These are phyloP conservation scores for Neckera pumila DNA, from an alignment of 225 moss, liverwort and hornwort genomes.

Conservation along the genomic window DNA sequence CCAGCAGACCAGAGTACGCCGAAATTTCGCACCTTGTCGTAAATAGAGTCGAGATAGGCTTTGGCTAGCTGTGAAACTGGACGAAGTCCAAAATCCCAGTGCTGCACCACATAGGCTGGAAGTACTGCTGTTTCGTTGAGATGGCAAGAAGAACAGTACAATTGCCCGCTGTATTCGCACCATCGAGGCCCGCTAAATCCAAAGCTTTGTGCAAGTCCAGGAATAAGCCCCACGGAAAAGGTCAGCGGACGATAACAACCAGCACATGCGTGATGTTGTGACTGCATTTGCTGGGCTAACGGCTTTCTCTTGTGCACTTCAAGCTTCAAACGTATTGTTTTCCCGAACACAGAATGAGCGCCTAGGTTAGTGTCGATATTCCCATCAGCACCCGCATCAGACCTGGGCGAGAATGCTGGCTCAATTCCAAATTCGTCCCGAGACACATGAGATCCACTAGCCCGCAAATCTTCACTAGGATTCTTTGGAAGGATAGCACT, in stretches of 20 bases:
- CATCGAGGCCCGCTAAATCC: conserved; percentile 74
- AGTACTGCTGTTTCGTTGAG: conserved; percentile 87
- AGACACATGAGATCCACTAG: conserved; percentile 17
- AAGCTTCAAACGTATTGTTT: conserved; percentile 77
- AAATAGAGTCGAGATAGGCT: conserved; percentile 97
- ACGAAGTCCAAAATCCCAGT: conserved; percentile 84
- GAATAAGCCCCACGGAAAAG: conserved; percentile 54
- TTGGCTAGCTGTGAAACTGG: conserved; percentile 89
- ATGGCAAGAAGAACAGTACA: conserved; percentile 88
- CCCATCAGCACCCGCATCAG: conserved; percentile 19
- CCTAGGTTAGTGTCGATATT: conserved; percentile 19
- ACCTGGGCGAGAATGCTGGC: conserved; percentile 29
- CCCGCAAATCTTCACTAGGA: conserved; percentile 9
- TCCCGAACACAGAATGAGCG: conserved; percentile 60
- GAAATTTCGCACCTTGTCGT: conserved; percentile 56
- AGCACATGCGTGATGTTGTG: conserved; percentile 81
- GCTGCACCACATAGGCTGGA: conserved; percentile 88
- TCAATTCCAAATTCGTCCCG: conserved; percentile 33
- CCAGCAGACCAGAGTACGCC: neutral
- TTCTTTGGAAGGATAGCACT: conserved; percentile 9
- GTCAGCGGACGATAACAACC: conserved; percentile 84
- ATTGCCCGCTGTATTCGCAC: conserved; percentile 92
- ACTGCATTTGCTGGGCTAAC: conserved; percentile 78
- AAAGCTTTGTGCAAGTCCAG: conserved; percentile 77
- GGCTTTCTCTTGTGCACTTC: conserved; percentile 71